Conservation (phyloP, 805 yeast species). For the Kluyveromyces lactis region DNA sequence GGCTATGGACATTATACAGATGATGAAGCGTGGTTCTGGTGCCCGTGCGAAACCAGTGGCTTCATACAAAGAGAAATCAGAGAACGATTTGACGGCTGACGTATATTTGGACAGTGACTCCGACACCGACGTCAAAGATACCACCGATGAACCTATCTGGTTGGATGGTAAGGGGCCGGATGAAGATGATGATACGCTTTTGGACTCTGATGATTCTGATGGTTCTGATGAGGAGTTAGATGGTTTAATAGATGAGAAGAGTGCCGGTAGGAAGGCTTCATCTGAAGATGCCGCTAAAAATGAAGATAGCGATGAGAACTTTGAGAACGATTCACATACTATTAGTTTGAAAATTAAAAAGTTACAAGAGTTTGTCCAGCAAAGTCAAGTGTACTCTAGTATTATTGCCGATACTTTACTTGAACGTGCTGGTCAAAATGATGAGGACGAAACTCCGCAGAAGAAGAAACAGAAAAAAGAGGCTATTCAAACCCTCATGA, state of each 20-base stretch:
- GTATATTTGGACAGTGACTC: slow-evolving; percentile 9
- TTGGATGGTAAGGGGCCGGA: slow-evolving; percentile 13
- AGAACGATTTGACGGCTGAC: slow-evolving; percentile 22
- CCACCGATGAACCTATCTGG: slow-evolving; percentile 19
- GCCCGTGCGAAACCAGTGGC: not conserved
- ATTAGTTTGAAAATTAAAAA: slow-evolving; percentile 55
- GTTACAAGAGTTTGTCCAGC: slow-evolving; percentile 68
- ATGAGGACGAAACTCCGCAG: slow-evolving; percentile 25
- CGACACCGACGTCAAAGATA: slow-evolving; percentile 8
- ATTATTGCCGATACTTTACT: slow-evolving; percentile 76
- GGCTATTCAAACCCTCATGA: slow-evolving; percentile 18
- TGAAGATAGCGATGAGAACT: slow-evolving; percentile 11
- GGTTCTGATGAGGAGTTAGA: slow-evolving; percentile 19
- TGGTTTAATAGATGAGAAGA: slow-evolving; percentile 7
- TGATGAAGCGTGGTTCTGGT: slow-evolving; percentile 1
- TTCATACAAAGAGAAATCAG: slow-evolving; percentile 24
- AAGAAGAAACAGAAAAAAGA: slow-evolving; percentile 10
- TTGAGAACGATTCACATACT: slow-evolving; percentile 34
- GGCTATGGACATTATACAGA: slow-evolving; percentile 1
- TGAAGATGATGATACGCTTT: slow-evolving; percentile 6
- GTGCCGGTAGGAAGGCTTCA: slow-evolving; percentile 1
- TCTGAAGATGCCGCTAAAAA: slow-evolving; percentile 8
- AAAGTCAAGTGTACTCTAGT: slow-evolving; percentile 79
- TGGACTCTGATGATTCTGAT: slow-evolving; percentile 15
- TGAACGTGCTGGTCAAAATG: slow-evolving; percentile 30